Conservation (phyloP, 192 early-diverging fungal genomes). For the Coemansia nantahalensis region DNA sequence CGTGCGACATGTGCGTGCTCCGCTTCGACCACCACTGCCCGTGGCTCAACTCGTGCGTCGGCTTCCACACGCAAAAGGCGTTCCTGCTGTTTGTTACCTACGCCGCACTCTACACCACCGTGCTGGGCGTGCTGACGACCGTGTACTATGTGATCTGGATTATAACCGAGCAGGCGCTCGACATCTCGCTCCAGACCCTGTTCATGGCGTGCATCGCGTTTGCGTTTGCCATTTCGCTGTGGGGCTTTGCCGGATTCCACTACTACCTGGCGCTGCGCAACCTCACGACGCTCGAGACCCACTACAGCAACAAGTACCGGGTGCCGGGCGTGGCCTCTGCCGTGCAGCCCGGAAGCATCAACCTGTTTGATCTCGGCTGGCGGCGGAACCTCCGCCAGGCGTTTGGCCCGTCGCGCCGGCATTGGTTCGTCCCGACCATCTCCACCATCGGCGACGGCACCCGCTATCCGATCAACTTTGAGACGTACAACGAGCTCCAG, state of each 20-base stretch:
- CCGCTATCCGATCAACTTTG: conserved; percentile 52
- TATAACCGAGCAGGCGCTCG: not conserved
- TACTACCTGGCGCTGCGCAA: conserved; percentile 38
- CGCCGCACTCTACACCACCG: conserved; percentile 21
- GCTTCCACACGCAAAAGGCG: conserved; percentile 70
- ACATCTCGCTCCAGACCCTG: conserved; percentile 13
- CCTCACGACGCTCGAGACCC: conserved; percentile 49
- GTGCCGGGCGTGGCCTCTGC: not conserved
- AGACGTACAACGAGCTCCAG: conserved; percentile 48
- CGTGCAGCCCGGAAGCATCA: conserved; percentile 13
- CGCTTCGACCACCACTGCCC: conserved; percentile 80
- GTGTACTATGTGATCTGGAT: conserved; percentile 24
- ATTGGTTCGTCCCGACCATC: conserved; percentile 57
- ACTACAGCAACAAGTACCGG: conserved; percentile 8
- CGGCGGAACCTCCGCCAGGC: conserved; percentile 58
- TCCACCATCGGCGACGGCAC: conserved; percentile 53
- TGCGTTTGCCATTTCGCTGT: conserved; percentile 23
- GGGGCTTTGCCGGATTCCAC: conserved; percentile 40
- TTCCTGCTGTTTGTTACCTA: conserved; percentile 65
- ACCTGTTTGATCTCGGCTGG: conserved; percentile 48
- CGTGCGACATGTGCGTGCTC: conserved; percentile 71
- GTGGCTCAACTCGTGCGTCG: conserved; percentile 82
- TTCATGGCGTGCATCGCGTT: conserved; percentile 27
- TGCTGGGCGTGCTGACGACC: conserved; percentile 9
- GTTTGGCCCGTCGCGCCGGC: conserved; percentile 53